These are phyloP conservation scores for Gossypium sturtianum DNA, from an alignment of 345 rosid genomes.

Conservation along the genomic window DNA sequence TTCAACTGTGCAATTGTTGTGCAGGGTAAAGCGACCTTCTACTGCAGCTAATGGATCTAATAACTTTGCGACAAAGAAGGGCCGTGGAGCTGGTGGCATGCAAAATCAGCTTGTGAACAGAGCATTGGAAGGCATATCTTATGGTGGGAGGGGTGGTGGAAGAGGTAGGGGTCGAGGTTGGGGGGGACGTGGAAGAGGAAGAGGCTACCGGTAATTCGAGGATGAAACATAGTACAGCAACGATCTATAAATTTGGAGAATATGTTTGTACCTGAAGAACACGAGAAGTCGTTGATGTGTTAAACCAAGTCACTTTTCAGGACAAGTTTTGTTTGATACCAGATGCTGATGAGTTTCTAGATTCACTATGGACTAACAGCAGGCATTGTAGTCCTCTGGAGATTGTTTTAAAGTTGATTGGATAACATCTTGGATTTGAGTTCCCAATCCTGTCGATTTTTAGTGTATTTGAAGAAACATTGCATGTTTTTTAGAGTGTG, in stretches of 20 bases:
- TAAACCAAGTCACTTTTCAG: slow-evolving; percentile 5
- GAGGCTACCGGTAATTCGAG: slow-evolving; percentile 38
- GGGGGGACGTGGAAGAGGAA: slow-evolving; percentile 67
- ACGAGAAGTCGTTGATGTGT: slow-evolving; percentile 16
- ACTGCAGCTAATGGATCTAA: slow-evolving; percentile 49
- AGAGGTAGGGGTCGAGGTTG: slow-evolving; percentile 56
- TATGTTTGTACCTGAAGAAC: slow-evolving; percentile 9
- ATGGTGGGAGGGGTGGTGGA: slow-evolving; percentile 63
- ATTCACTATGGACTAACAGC: slow-evolving; percentile 13
- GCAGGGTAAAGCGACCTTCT: slow-evolving; percentile 78
- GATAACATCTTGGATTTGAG: background rate
- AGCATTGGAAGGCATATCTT: slow-evolving; percentile 85
- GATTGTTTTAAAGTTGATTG: slow-evolving; percentile 1
- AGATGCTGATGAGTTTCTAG: slow-evolving; percentile 8
- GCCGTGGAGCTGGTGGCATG: slow-evolving; percentile 62
- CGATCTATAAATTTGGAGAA: slow-evolving; percentile 1
- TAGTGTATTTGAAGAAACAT: background rate
- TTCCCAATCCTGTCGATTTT: background rate
- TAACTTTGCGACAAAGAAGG: slow-evolving; percentile 50
- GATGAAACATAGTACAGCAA: background rate
- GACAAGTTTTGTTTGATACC: slow-evolving; percentile 16
- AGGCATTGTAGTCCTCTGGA: background rate
- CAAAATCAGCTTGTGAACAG: slow-evolving; percentile 80
- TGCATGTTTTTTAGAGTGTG: background rate
- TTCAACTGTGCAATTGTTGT: slow-evolving; percentile 4